Evolutionary conservation across 768 basidiomycete species (phyloP).

Genomic region (Gloeopeniophorella convolvens): DNA sequence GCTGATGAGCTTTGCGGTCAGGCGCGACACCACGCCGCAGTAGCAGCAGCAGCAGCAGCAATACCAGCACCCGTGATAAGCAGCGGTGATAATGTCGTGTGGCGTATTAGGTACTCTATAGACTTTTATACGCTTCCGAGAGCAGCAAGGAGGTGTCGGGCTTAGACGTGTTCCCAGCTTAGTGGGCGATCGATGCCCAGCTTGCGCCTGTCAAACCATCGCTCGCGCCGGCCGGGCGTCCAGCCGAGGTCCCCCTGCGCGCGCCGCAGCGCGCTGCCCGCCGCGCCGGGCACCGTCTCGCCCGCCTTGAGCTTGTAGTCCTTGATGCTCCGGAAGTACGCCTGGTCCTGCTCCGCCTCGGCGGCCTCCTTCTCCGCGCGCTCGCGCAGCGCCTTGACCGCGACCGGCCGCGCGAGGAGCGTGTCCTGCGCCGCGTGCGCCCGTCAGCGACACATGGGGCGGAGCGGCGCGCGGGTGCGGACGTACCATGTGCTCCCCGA

Average conservation of each 20-base stretch:
- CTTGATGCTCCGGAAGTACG: slow-evolving; percentile 21
- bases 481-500: slow-evolving; percentile 61
- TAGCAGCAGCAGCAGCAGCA: too few species aligned
- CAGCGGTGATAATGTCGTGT: too few species aligned
- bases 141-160: too few species aligned
- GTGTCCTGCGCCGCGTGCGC: slow-evolving; percentile 6
- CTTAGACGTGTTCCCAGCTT: slow-evolving; percentile 18
- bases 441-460: background rate
- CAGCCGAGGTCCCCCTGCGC: slow-evolving; percentile 19
- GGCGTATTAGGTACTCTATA: background rate
- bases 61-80: too few species aligned
- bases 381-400: slow-evolving; percentile 16
- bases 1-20: slow-evolving; percentile 83
- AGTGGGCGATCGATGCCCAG: slow-evolving; percentile 19
- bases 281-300: slow-evolving; percentile 18
- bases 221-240: slow-evolving; percentile 15
- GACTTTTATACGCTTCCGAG: too few species aligned
- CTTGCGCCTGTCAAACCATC: slow-evolving; percentile 21
- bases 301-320: slow-evolving; percentile 20
- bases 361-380: slow-evolving; percentile 1
- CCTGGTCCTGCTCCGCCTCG: slow-evolving; percentile 15
- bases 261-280: slow-evolving; percentile 14
- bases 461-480: too few species aligned
- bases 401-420: slow-evolving; percentile 19
- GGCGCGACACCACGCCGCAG: slow-evolving; percentile 51